Evolutionary conservation across 164 flowering plant genomes (phyloP).

Genomic region (Cinnamomum chago): DNA sequence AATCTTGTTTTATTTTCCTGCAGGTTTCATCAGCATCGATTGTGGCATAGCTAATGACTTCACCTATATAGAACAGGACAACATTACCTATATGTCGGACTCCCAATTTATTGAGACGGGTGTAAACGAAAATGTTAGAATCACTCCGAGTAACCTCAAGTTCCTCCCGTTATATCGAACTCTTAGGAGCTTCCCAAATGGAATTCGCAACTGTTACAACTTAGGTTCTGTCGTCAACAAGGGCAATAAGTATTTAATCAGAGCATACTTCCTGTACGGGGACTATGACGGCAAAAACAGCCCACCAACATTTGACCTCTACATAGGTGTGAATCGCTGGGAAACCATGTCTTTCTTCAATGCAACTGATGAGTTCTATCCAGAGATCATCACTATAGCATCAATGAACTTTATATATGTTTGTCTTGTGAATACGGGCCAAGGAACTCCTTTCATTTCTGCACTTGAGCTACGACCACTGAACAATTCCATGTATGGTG

Average conservation of each 20-base stretch:
- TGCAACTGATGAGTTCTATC: background rate
- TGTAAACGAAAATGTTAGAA: background rate
- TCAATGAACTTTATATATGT: conserved; percentile 14
- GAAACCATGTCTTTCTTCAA: conserved; percentile 5
- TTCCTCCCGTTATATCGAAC: background rate
- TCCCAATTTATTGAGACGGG: too few species aligned
- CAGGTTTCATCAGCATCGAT: too few species aligned
- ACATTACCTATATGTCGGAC: background rate
- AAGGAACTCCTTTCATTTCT: conserved; percentile 13
- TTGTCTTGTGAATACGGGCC: background rate
- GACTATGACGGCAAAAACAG: conserved; percentile 20
- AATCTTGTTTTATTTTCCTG: too few species aligned
- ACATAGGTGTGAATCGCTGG: conserved; percentile 34
- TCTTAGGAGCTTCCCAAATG: conserved; percentile 8
- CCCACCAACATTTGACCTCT: conserved; percentile 7
- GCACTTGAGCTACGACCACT: conserved; percentile 33
- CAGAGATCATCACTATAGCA: conserved; percentile 28
- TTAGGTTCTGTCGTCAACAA: too few species aligned
- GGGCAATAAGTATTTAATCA: too few species aligned
- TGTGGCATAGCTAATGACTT: background rate
- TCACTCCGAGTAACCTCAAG: background rate
- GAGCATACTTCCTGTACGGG: background rate
- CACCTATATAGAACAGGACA: conserved; percentile 1
- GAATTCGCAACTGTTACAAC: background rate
- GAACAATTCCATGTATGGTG: conserved; percentile 13